Evolutionary conservation across 2,329 filamentous ascomycete species (phyloP).

Genomic region (Aspergillus persii): DNA sequence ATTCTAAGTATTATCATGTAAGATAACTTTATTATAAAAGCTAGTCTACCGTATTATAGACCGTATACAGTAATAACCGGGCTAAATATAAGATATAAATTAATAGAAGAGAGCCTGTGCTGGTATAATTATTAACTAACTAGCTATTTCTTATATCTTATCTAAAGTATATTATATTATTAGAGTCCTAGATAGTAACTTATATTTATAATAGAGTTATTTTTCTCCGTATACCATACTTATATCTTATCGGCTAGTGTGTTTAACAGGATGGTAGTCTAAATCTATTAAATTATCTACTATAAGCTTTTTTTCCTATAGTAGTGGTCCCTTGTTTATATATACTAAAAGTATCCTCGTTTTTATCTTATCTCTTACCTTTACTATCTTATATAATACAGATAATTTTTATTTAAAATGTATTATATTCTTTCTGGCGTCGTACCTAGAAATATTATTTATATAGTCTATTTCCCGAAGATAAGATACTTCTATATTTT

Average conservation of each 20-base stretch:
- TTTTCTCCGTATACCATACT: neutral
- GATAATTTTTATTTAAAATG: neutral
- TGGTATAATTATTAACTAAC: neutral
- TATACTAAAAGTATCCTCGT: neutral
- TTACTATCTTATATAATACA: neutral
- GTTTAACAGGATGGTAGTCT: neutral
- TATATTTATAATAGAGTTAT: neutral
- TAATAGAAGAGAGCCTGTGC: neutral
- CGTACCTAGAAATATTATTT: neutral
- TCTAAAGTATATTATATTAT: neutral
- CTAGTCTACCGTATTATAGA: neutral
- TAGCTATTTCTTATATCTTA: neutral
- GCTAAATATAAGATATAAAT: neutral
- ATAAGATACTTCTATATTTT: neutral
- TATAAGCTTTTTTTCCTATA: neutral
- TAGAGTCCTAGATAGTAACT: neutral
- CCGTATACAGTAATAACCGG: neutral
- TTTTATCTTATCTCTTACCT: neutral
- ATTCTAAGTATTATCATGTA: neutral
- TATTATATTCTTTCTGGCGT: neutral
- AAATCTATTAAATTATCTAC: too few species aligned
- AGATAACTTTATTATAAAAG: neutral
- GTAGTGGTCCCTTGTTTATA: neutral
- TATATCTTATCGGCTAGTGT: neutral
- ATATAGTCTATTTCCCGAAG: neutral